phyloP scores from a whole-genome alignment of 257 asterid genomes.

The Plantago major region DNA sequence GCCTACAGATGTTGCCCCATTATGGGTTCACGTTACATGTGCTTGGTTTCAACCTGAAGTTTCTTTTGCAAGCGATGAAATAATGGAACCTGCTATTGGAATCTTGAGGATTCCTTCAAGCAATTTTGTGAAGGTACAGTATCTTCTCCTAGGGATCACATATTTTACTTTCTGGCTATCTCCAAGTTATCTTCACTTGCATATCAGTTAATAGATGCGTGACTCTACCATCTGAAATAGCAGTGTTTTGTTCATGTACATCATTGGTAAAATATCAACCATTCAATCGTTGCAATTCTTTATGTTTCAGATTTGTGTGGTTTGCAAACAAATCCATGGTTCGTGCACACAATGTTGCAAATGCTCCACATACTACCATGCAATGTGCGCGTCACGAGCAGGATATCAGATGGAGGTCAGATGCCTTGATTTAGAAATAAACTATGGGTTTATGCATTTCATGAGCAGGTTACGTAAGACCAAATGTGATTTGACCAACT shows the following conservation, averaged over 20 bases:
- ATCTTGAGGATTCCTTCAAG: constrained; percentile 88
- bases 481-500: too few relatives aligned
- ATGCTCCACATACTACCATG: constrained; percentile 94
- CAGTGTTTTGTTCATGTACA: too few relatives aligned
- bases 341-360: constrained; percentile 95
- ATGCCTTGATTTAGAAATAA: constrained; percentile 8
- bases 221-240: neutral
- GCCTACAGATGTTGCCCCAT: constrained; percentile 79
- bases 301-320: constrained; percentile 81
- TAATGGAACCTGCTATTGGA: constrained; percentile 98
- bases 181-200: constrained; percentile 2
- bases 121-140: constrained; percentile 78
- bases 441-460: neutral
- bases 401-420: constrained; percentile 99
- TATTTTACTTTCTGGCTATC: constrained; percentile 1
- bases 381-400: constrained; percentile 93
- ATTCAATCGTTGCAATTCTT: too few relatives aligned
- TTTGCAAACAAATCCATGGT: constrained; percentile 99
- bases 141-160: constrained; percentile 12
- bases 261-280: too few relatives aligned
- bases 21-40: constrained; percentile 98
- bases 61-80: constrained; percentile 85
- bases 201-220: neutral
- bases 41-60: constrained; percentile 99
- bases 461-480: neutral